Evolutionary conservation across 164 flowering plant species (phyloP), one percentile per base, ranked within the genome.

Genomic region (Amborella trichopoda): DNA sequence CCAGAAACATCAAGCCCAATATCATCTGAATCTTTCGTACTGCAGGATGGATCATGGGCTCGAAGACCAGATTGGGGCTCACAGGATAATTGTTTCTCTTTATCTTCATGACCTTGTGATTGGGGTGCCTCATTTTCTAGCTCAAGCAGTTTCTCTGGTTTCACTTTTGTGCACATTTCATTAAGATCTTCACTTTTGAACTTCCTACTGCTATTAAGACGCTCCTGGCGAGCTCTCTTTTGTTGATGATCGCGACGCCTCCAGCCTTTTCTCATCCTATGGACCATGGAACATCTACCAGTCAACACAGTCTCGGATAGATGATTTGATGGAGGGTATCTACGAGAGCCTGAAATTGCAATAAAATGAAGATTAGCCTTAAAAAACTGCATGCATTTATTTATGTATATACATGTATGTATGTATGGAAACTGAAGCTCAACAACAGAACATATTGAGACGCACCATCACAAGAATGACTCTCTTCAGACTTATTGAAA

Each of bases 151-250:
- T 53, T n/a, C n/a, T 58, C 68, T 38, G 24, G 54, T 28, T 53
- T 52, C 23, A 60, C 62, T 26, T 74, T 73, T 28, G 26, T 13
- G n/a, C 28, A 43, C 23, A 58, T 56, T 40, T 70, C 62, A 34
- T 49, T 44, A 46, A 49, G 67, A 49, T 67, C 67, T 40, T 71
- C 84, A 58, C 56, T 58, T 53, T 65, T 82, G 77, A 70, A 75
- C 63, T 71, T 84, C 52, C 83, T 75, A 66, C 83, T 72, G 54
- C 50, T 70, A 63, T 77, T 79, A 50, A 84, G 64, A 45, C 81
- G 74, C 55, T 80, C 90, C 62, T 77, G 83, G n/a, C 83, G 78
- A 67, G 94, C 85, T 70, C 60, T 75, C 40, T 80, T 81, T 57
- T 82, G 90, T 48, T 77, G 61, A 73, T 64, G 64, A 62, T 74